Base-by-base conservation (phyloP, 2,329 filamentous ascomycete species). In the Fusarium dlaminii region DNA sequence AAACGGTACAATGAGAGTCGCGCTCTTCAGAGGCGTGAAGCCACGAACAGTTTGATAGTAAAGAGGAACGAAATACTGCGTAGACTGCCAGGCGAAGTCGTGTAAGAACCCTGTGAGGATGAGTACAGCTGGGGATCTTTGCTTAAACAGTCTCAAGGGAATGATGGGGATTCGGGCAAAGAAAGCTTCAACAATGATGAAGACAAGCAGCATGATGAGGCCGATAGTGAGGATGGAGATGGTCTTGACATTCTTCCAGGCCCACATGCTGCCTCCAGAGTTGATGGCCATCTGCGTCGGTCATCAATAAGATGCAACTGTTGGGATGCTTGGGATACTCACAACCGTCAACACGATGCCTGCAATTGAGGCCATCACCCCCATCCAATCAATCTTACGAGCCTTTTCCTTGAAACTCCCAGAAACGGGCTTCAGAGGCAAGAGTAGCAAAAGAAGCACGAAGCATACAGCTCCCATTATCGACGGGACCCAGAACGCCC, bases 101-200 rank as follows among this genome's bases (percentile, higher is more conserved):
- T 61, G 65, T 1, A 69, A 27, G 7, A 63, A 63, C 1, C 55
- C 65, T 12, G 42, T 61, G 1, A 62, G 11, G 8, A 68, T 68
- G 14, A 66, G 63, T 2, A 57, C 49, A 20, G 48, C 7, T 2
- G 48, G 42, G 2, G 61, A 57, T 6, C 22, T 46, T 2, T 65
- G 24, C 5, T 24, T 55, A 0, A 59, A 65, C 0, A 65, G 27
- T 5, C 68, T 34, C 2, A 65, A 4, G 1, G 94, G 94, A 81
- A 96, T 94, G 63, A 96, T 86, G 0, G 94, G 94, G 70, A 93
- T 94, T 40, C 87, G 88, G 34, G 94, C 92, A 32, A 93, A 76
- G 74, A 90, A 91, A 84, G 89, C 90, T 82, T 97, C 93, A 73
- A 91, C 88, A 9, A 94, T 56, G 68, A 91, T 83, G 81, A 96